Percentiles rank a stretch among this genome's conserved stretches.
These are phyloP conservation scores for Dovyalis caffra DNA, from an alignment of 345 rosid genomes.

Conservation along the genomic window DNA sequence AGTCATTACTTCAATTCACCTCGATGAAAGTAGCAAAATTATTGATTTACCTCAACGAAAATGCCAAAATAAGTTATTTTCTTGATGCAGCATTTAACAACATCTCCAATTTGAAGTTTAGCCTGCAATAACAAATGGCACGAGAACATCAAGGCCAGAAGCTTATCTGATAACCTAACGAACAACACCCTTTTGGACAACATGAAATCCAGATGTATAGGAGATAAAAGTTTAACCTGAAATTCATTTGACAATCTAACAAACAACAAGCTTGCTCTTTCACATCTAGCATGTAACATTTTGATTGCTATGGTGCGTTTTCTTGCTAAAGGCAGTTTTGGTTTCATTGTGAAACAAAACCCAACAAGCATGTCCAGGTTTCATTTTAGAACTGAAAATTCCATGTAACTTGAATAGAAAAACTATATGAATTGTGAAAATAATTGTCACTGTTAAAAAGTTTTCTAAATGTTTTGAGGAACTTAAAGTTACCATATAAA, in stretches of 20 bases:
- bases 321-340: no score
- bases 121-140: slow-evolving; percentile 48
- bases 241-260: no score
- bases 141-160: slow-evolving; percentile 10
- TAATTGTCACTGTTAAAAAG: no score
- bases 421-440: slow-evolving; percentile 3
- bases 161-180: slow-evolving; percentile 3
- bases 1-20: not conserved
- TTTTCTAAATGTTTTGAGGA: no score
- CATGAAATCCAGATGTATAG: slow-evolving; percentile 7
- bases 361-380: not conserved
- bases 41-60: slow-evolving; percentile 72
- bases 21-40: not conserved
- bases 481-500: no score
- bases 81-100: slow-evolving; percentile 81
- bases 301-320: no score
- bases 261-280: no score
- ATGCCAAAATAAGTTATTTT: slow-evolving; percentile 90
- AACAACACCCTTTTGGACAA: slow-evolving; percentile 3
- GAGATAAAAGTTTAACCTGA: no score
- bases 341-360: no score
- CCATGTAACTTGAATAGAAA: not conserved
- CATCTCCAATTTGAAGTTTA: slow-evolving; percentile 84
- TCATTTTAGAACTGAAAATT: slow-evolving; percentile 7
- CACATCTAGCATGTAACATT: no score